These are phyloP conservation scores for Urochloa ruziziensis DNA, from an alignment of 176 grass and related monocot species.

Conservation along the genomic window DNA sequence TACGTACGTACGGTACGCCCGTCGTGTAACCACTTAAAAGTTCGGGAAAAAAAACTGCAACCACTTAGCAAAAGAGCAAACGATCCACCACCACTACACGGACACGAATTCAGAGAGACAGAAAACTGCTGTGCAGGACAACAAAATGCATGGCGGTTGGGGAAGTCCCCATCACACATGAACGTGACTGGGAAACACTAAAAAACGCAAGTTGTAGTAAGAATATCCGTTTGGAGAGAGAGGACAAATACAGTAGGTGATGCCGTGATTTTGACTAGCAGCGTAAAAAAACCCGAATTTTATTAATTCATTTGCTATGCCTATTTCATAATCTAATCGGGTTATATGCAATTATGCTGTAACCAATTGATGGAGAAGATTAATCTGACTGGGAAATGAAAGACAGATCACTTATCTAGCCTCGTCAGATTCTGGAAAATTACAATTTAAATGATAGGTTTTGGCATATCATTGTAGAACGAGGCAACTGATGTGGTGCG, in stretches of 20 bases:
- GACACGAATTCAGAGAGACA: not conserved
- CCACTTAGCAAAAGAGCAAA: not conserved
- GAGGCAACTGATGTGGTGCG: too few relatives aligned
- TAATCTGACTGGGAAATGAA: too few relatives aligned
- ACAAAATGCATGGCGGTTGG: not conserved
- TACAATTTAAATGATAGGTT: too few relatives aligned
- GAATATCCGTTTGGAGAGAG: not conserved
- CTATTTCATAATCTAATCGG: not conserved
- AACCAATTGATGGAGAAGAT: not conserved
- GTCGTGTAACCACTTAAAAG: not conserved
- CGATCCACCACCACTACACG: not conserved
- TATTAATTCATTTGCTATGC: not conserved
- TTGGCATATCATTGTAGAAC: too few relatives aligned
- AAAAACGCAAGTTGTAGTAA: not conserved
- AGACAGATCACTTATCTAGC: too few relatives aligned
- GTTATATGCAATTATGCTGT: not conserved
- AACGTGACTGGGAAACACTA: not conserved
- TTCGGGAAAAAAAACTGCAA: not conserved
- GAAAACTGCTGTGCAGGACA: not conserved
- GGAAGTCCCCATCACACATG: not conserved
- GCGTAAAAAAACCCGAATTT: not conserved
- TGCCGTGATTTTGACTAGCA: not conserved
- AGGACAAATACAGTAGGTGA: not conserved
- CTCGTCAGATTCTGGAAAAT: too few relatives aligned
- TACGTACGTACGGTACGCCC: not conserved